Evolutionary conservation across 2,329 filamentous ascomycete genomes (phyloP).

Genomic region (Cladosporium sp.): DNA sequence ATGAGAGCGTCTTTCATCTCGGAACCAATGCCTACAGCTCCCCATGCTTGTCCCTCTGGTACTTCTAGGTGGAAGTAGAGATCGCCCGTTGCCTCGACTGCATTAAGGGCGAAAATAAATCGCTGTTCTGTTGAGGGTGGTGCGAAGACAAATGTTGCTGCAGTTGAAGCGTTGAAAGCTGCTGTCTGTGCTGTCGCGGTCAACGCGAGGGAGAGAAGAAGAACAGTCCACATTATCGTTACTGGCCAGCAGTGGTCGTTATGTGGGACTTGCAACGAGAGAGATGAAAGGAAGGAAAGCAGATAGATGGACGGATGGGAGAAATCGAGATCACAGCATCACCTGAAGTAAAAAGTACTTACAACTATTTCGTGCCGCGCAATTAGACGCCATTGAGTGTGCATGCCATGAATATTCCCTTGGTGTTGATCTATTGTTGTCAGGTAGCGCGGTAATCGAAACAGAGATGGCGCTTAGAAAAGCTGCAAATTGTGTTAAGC

Average conservation of each 20-base stretch:
- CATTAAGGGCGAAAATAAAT: conserved; percentile 30
- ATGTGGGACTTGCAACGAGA: not conserved
- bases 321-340: not conserved
- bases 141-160: conserved; percentile 25
- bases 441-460: not conserved
- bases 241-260: conserved; percentile 9
- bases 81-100: conserved; percentile 24
- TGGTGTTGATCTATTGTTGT: conserved; percentile 1
- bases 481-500: not conserved
- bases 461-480: conserved; percentile 16
- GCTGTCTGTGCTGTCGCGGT: not conserved
- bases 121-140: conserved; percentile 6
- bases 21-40: conserved; percentile 46
- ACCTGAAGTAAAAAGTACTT: not conserved
- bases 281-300: not conserved
- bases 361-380: not conserved
- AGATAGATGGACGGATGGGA: not conserved
- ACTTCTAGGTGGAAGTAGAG: conserved; percentile 32
- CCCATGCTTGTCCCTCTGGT: conserved; percentile 44
- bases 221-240: not conserved
- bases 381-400: conserved; percentile 3
- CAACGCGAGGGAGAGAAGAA: not conserved
- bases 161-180: not conserved
- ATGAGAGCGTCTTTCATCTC: conserved; percentile 47
- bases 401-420: not conserved